Base-by-base conservation (phyloP, 768 basidiomycete genomes). In the Mycena vulgaris region DNA sequence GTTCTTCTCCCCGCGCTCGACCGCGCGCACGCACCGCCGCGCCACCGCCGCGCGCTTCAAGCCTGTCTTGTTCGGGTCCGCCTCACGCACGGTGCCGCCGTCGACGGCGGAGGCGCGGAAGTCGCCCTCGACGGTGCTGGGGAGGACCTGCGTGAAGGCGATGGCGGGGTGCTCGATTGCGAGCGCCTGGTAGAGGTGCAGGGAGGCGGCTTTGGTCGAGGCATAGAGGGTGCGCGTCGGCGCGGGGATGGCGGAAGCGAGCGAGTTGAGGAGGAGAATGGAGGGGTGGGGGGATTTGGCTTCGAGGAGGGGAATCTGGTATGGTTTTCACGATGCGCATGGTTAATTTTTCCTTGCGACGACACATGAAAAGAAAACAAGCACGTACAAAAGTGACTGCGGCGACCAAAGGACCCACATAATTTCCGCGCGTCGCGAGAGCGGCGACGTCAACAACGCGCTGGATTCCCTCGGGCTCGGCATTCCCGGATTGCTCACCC, bases 141-240 rank as follows among this genome's bases (percentile, higher is more conserved):
- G 93, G 3, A 94, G 78, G 74, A 92, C 74, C 65, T 84, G 83
- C 0, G 90, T 85, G 79, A 95, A 95, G 0, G 80, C 52, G 72
- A 96, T 88, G 3, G 80, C 76, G 8, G 93, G 92, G 70, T 95
- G 92, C 73, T 96, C 95, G 68, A 95, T 93, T 5, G 94, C 83
- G 35, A 96, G 89, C 0, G 92, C 85, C 78, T 94, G 93, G 78
- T 90, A 95, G 64, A 96, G 89, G 7, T 92, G 71, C 31, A 94
- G 87, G 1, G 93, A 90, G 0, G 95, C 93, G 3, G 92, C 85
- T 79, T 98, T 98, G 13, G 93, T 94, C 4, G 95, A 89, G 0
- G 88, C 90, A 77, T 98, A 98, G 39, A 98, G 81, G 0, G 94
- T 83, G 9, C 96, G 91, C 0, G 94, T 95, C 0, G 96, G 96